Evolutionary conservation across 768 basidiomycete genomes (phyloP).

Genomic region (Leucocoprinus sp.): DNA sequence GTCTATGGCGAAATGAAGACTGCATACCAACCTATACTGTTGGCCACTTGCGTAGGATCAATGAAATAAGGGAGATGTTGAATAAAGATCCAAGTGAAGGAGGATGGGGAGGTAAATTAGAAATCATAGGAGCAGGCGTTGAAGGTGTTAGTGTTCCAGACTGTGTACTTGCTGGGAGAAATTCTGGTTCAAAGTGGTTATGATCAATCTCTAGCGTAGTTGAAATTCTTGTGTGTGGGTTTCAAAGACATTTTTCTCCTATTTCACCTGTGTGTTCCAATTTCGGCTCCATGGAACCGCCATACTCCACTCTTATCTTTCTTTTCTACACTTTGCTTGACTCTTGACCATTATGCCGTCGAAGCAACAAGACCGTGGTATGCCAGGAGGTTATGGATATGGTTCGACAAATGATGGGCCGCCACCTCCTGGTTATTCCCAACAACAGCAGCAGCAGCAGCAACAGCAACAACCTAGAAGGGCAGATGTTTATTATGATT

Average conservation of each 20-base stretch:
- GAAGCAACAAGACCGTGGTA: no score
- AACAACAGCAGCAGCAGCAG: background rate
- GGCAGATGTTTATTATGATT: background rate
- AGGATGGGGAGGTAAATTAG: slow-evolving; percentile 41
- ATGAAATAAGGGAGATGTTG: slow-evolving; percentile 42
- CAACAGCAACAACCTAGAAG: background rate
- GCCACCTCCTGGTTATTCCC: no score
- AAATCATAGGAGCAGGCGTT: slow-evolving; percentile 77
- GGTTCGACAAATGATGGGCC: no score
- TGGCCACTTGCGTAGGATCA: slow-evolving; percentile 67
- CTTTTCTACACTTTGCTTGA: background rate
- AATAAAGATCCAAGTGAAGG: slow-evolving; percentile 6
- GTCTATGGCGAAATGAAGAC: slow-evolving; percentile 42
- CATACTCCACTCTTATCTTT: background rate
- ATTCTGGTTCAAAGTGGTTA: slow-evolving; percentile 25
- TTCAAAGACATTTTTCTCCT: background rate
- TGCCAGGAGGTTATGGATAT: background rate
- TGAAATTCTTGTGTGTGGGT: background rate
- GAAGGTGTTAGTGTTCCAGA: slow-evolving; percentile 84
- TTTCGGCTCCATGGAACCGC: background rate
- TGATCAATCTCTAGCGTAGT: background rate
- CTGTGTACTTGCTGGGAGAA: slow-evolving; percentile 69
- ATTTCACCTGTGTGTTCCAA: background rate
- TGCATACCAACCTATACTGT: slow-evolving; percentile 77
- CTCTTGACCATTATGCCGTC: background rate